Evolutionary conservation across 441 rosid species (phyloP).

Genomic region (Populus hybrid): DNA sequence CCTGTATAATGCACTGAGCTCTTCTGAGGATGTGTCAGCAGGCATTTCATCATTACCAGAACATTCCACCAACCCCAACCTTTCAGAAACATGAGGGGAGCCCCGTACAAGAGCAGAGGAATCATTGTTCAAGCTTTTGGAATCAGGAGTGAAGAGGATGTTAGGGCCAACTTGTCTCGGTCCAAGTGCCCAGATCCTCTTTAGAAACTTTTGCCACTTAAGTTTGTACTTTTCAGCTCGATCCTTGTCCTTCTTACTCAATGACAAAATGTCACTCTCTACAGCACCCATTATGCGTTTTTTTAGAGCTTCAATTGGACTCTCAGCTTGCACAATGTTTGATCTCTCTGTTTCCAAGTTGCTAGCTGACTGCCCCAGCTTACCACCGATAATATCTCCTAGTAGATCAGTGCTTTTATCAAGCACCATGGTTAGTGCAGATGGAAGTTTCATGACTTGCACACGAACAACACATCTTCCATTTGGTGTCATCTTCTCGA

Average conservation of each 20-base stretch:
- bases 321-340: slow-evolving; percentile 35
- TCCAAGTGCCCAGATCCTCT: slow-evolving; percentile 92
- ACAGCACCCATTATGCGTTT: slow-evolving; percentile 54
- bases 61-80: slow-evolving; percentile 59
- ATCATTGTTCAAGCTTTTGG: slow-evolving; percentile 33
- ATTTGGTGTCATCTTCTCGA: slow-evolving; percentile 75
- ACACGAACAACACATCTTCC: slow-evolving; percentile 74
- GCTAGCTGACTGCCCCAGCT: slow-evolving; percentile 44
- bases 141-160: slow-evolving; percentile 76
- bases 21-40: slow-evolving; percentile 29
- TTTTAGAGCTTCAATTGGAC: slow-evolving; percentile 52
- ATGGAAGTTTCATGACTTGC: slow-evolving; percentile 78
- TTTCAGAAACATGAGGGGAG: slow-evolving; percentile 65
- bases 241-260: slow-evolving; percentile 57
- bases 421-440: slow-evolving; percentile 68
- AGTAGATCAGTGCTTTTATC: slow-evolving; percentile 75
- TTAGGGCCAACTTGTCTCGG: slow-evolving; percentile 93
- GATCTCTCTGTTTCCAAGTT: slow-evolving; percentile 41
- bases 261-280: slow-evolving; percentile 47
- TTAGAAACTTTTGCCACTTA: slow-evolving; percentile 67
- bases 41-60: slow-evolving; percentile 23
- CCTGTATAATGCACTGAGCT: slow-evolving; percentile 28
- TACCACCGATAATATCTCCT: slow-evolving; percentile 65
- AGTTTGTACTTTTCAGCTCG: slow-evolving; percentile 55
- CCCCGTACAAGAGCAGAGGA: slow-evolving; percentile 55